Evolutionary conservation across 345 rosid species (phyloP), one percentile per base, ranked within the genome.

Genomic region (Boechera divaricarpa): DNA sequence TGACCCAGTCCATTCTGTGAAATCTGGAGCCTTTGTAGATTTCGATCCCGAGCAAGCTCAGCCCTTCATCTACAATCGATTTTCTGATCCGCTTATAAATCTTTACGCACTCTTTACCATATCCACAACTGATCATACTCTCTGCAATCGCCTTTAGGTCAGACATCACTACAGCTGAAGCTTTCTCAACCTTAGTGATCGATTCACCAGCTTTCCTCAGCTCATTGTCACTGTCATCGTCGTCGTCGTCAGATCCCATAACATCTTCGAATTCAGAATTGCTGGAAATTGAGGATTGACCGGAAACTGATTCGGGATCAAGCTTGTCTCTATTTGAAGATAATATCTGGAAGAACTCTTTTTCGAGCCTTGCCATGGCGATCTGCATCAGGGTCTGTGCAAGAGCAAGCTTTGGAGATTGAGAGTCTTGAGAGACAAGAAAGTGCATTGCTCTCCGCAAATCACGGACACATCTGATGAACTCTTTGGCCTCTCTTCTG

Each of bases 71-170:
- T 4, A 93, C 86, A 3, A 87, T 77, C 0, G 93, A 89, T 76
- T 86, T 92, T 49, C 99, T 79, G 72, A 74, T 60, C 48, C 75
- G 49, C 38, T 83, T 87, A 67, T 91, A 95, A 36, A 85, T 74
- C 77, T 79, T 79, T 9, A 81, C 74, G 7, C 99, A 92, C 72
- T 90, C 99, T 73, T 84, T 87, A 5, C 89, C 87, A 48, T 92
- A 92, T 28, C 99, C 98, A 16, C 81, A 87, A 38, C 83, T 72
- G 53, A 87, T 85, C 98, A 95, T 92, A 69, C 86, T 86, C 29
- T 87, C 97, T 13, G 96, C 94, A 31, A 91, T 91, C 0, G 82
- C 82, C 67, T 87, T 91, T 36, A 92, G 57, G 76, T 89, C 93
- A 2, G 81, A 78, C 90, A 91, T 82, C 26, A 82, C 89, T 16